Conservation (phyloP, 169 alveolate genomes). For the Eimeria zaria region DNA sequence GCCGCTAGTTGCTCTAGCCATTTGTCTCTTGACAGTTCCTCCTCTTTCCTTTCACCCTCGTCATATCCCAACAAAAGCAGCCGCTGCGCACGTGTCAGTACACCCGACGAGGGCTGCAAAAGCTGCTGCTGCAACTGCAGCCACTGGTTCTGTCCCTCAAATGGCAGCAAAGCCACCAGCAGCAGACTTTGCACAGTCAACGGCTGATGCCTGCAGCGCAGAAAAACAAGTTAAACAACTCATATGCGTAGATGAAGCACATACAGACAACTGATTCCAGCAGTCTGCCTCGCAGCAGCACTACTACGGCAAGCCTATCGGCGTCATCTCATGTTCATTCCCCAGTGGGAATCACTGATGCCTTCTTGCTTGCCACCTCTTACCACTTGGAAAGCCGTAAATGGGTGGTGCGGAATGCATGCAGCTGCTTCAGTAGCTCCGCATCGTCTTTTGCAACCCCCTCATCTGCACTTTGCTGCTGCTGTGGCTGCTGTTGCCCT, state of each 20-base stretch:
- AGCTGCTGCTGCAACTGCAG: conserved; percentile 74
- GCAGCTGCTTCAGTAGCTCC: conserved; percentile 30
- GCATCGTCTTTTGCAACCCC: neutral
- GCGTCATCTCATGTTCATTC: neutral
- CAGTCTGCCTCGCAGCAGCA: neutral
- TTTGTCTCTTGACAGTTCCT: conserved; percentile 44
- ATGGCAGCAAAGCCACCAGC: conserved; percentile 57
- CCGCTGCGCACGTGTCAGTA: conserved; percentile 71
- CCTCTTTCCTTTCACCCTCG: conserved; percentile 43
- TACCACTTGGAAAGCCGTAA: conserved; percentile 79
- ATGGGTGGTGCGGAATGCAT: conserved; percentile 56
- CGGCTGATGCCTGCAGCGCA: conserved; percentile 67
- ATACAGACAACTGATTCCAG: neutral
- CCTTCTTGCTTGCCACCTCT: neutral
- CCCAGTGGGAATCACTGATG: neutral
- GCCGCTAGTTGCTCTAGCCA: conserved; percentile 76
- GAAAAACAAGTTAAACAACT: neutral
- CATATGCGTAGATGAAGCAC: neutral
- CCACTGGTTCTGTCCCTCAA: conserved; percentile 76
- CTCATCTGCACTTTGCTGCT: neutral
- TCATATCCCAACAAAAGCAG: conserved; percentile 69
- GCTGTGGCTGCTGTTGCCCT: neutral
- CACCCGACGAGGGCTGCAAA: conserved; percentile 56
- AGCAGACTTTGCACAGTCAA: conserved; percentile 43
- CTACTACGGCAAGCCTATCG: neutral